Percentiles rank a stretch among this genome's conserved stretches.
phyloP scores from a whole-genome alignment of 2,329 filamentous ascomycete species.

The Peltaster fructicola region DNA sequence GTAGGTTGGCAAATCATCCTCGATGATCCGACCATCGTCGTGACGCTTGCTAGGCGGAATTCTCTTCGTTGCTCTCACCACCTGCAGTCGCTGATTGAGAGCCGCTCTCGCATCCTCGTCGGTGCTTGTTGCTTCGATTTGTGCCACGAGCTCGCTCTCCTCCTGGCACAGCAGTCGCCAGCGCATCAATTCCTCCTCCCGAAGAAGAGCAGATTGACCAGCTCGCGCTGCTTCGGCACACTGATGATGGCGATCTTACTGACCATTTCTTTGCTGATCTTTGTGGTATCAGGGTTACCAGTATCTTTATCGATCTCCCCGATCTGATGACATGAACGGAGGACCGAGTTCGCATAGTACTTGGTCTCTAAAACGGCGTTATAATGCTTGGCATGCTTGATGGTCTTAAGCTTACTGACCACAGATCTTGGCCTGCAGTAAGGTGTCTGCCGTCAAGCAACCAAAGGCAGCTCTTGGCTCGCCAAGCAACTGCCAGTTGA shows the following conservation, averaged over 20 bases:
- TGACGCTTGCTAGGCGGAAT: constrained; percentile 5
- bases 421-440: neutral
- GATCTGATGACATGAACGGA: too few relatives aligned
- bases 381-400: too few relatives aligned
- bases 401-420: neutral
- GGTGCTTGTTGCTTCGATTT: neutral
- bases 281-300: constrained; percentile 3
- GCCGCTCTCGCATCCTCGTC: neutral
- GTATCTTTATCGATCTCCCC: constrained; percentile 5
- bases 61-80: constrained; percentile 4
- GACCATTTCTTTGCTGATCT: constrained; percentile 4
- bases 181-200: constrained; percentile 6
- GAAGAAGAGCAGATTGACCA: constrained; percentile 8
- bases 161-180: constrained; percentile 4
- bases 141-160: constrained; percentile 3
- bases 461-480: too few relatives aligned
- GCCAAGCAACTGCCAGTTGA: too few relatives aligned
- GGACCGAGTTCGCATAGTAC: neutral
- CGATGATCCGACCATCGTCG: constrained; percentile 4
- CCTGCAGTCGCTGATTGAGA: constrained; percentile 1
- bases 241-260: constrained; percentile 5
- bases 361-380: neutral
- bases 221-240: constrained; percentile 5
- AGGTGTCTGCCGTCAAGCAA: neutral
- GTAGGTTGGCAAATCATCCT: constrained; percentile 6